These are phyloP conservation scores for Melampsora larici-populina DNA, from an alignment of 1,284 basidiomycete species.

Conservation along the genomic window DNA sequence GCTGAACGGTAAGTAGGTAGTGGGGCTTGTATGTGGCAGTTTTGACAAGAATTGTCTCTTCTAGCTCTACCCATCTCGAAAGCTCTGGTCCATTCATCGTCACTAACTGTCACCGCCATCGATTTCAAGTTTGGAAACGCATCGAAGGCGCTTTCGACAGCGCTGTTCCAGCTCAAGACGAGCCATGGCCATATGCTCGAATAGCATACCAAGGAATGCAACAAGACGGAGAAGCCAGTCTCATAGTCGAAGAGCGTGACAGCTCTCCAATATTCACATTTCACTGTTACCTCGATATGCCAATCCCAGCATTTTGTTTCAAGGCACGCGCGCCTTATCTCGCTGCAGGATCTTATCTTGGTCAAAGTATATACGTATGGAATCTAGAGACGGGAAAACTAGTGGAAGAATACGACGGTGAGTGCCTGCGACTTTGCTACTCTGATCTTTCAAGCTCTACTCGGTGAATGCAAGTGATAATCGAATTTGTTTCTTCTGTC, in stretches of 20 bases:
- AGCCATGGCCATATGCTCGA: too few species aligned
- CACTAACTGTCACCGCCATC: neutral
- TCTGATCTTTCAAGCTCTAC: too few species aligned
- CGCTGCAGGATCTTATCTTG: neutral
- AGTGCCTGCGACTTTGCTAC: neutral
- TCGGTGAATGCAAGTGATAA: too few species aligned
- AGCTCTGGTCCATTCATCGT: neutral
- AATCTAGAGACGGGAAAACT: neutral
- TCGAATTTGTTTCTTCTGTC: too few species aligned
- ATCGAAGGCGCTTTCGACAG: neutral
- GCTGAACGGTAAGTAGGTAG: neutral
- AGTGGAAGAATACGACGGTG: neutral
- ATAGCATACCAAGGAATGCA: neutral
- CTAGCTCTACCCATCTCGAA: neutral
- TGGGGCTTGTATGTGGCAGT: neutral
- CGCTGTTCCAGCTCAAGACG: neutral
- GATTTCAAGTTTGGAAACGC: neutral
- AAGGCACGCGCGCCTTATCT: constrained; percentile 5
- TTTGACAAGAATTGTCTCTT: neutral
- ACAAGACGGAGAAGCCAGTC: neutral
- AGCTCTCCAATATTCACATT: neutral
- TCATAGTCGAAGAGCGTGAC: neutral
- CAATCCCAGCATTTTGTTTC: neutral
- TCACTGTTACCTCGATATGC: neutral
- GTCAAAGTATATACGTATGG: neutral